Base-by-base conservation (phyloP, 1,284 basidiomycete genomes). In the Paramarasmius palmivorus region DNA sequence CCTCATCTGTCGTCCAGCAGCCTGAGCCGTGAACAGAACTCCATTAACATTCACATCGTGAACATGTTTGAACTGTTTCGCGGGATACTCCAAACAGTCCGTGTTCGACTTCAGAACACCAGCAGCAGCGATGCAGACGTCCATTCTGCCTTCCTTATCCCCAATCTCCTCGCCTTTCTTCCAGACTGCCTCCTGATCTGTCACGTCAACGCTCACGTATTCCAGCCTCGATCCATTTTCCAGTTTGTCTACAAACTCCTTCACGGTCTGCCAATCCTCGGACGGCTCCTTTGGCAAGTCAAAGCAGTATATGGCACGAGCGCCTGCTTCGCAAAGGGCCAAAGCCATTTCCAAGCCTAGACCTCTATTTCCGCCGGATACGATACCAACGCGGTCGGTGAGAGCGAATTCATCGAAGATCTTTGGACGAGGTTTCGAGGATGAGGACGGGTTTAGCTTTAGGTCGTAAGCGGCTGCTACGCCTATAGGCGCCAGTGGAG, bases 281-380 rank as follows among this genome's bases (percentile, higher is more conserved):
- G 82, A 83, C 0, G 92, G 87, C 48, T 73, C 68, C 47, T 73
- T 62, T 3, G 88, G 81, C 4, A 93, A 71, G 68, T 95, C 92
- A 34, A 93, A 69, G 63, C 88, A 91, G 66, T 91, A 90, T 1
- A 94, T 83, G 2, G 73, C 82, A 15, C 86, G 77, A 3, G 90
- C 89, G 47, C 90, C 92, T 3, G 84, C 84, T 71, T 95, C 92
- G 38, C 84, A 79, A 36, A 92, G 72, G 4, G 86, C 82, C 53
- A 92, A 75, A 26, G 90, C 90, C 81, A 91, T 88, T 70, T 92
- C 90, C 38, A 94, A 79, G 3, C 92, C 92, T 9, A 94, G 78
- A 2, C 92, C 92, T 46, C 92, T 79, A 61, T 90, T 90, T 2
- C 78, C 92, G 10, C 90, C 90, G 0, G 90, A 89, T 40, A 93